phyloP scores from a whole-genome alignment of 2,329 filamentous ascomycete species.

The Ophiostoma pallidulum region DNA sequence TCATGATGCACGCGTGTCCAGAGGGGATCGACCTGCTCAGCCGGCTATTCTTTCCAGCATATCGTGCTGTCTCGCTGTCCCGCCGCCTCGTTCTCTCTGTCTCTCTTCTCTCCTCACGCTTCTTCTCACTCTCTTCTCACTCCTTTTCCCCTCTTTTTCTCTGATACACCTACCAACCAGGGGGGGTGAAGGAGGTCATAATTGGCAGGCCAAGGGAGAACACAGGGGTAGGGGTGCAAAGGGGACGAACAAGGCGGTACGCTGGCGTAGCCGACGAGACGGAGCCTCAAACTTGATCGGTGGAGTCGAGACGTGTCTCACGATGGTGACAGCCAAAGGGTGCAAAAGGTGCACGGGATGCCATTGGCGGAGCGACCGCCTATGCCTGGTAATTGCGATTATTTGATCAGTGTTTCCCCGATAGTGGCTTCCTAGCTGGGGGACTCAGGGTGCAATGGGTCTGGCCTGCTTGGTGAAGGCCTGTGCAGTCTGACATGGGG shows the following conservation, averaged over 20 bases:
- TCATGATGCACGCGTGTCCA: slow-evolving; percentile 4
- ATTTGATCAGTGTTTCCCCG: slow-evolving; percentile 3
- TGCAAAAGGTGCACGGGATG: slow-evolving; percentile 2
- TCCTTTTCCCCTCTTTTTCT: too few relatives aligned
- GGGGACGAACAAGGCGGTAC: background rate
- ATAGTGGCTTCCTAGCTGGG: too few relatives aligned
- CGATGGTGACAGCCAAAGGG: slow-evolving; percentile 8
- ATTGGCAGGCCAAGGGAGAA: background rate
- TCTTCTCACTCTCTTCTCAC: too few relatives aligned
- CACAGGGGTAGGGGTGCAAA: background rate
- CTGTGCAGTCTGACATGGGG: too few relatives aligned
- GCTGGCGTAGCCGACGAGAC: slow-evolving; percentile 8
- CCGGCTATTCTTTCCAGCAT: background rate
- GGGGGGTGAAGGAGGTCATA: background rate
- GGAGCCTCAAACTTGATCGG: slow-evolving; percentile 10
- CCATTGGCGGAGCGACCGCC: slow-evolving; percentile 1
- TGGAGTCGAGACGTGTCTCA: slow-evolving; percentile 17
- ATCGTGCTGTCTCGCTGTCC: background rate
- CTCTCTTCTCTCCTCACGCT: too few relatives aligned
- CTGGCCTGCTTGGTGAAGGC: background rate
- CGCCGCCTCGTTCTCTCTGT: background rate
- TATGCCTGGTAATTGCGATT: background rate
- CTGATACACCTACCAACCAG: too few relatives aligned
- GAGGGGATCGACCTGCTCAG: slow-evolving; percentile 1
- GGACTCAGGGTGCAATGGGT: background rate